Base-by-base conservation (phyloP, 805 yeast genomes). In the Lachancea waltii region DNA sequence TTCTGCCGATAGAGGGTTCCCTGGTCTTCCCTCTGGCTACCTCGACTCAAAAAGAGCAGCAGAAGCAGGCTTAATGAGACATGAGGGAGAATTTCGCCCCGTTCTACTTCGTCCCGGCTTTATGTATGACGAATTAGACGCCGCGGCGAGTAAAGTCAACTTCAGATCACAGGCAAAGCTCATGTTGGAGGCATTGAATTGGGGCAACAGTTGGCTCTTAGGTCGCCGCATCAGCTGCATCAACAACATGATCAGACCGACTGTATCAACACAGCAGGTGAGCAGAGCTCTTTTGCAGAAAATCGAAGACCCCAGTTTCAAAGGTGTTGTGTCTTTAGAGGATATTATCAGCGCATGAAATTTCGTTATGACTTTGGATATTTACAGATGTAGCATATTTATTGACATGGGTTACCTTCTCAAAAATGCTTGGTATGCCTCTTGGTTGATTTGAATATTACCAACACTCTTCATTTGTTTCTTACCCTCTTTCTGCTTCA, bases 401-500 rank as follows among this genome's bases (percentile, higher is more conserved):
- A n/a, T n/a, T n/a, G n/a, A n/a, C n/a, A n/a, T n/a, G n/a, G n/a
- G n/a, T 30, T 36, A 48, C 26, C 64, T 51, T 33, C 64, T 60
- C 46, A 89, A 67, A 61, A 89, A 87, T 13, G 95, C 83, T 57
- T 84, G 95, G 63, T 81, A 89, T 0, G 95, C 95, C 47, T 86
- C 94, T 43, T 81, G 81, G 44, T 84, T 79, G 35, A 90, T 82
- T 29, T 71, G 67, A 13, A 90, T 84, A 37, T 77, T 75, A 10
- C 97, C 97, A 10, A 80, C 70, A 11, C 82, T 69, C 60, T 82
- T 81, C 81, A 90, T 70, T 44, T 72, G 73, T 62, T 83, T 85
- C 63, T 92, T 92, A 26, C 98, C 98, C 55, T 85, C 95, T 60
- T 89, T 90, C 54, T 90, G 98, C 51, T 83, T 81, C 39, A 73